Evolutionary conservation across 495 filamentous ascomycete genomes (phyloP).

Genomic region (Aspergillus bertholletiae): DNA sequence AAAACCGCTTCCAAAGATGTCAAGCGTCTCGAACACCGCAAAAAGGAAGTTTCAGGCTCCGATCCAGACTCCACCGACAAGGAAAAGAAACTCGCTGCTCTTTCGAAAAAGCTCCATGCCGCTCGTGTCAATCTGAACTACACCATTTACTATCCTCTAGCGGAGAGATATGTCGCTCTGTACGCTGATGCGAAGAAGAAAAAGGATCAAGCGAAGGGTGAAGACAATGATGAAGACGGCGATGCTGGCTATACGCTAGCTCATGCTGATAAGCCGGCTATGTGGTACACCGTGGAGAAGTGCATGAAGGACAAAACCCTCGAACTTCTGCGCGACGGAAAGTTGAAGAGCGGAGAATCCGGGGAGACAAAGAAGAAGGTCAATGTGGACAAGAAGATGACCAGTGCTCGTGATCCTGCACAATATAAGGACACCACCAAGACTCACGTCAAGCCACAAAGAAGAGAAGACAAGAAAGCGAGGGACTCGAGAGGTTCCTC

Average conservation of each 20-base stretch:
- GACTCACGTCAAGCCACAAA: slow-evolving; percentile 6
- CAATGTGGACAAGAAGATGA: slow-evolving; percentile 7
- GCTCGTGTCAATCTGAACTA: slow-evolving; percentile 85
- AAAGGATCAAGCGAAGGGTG: slow-evolving; percentile 13
- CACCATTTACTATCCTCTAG: slow-evolving; percentile 74
- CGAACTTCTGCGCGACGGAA: slow-evolving; percentile 52
- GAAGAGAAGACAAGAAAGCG: slow-evolving; percentile 12
- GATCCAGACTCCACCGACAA: slow-evolving; percentile 34
- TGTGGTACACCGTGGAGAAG: slow-evolving; percentile 69
- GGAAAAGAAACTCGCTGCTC: slow-evolving; percentile 41
- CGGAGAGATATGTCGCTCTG: slow-evolving; percentile 74
- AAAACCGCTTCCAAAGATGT: slow-evolving; percentile 75
- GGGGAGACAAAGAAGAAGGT: slow-evolving; percentile 9
- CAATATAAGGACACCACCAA: slow-evolving; percentile 7
- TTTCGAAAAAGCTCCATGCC: slow-evolving; percentile 58
- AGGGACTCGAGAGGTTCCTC: slow-evolving; percentile 5
- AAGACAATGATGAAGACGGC: slow-evolving; percentile 9
- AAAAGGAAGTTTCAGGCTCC: slow-evolving; percentile 42
- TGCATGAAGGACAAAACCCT: slow-evolving; percentile 64
- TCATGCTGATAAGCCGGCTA: slow-evolving; percentile 45
- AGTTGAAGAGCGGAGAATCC: slow-evolving; percentile 26
- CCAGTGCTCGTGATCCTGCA: background rate
- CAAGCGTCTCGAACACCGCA: slow-evolving; percentile 49
- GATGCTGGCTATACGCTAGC: slow-evolving; percentile 4
- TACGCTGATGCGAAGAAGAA: slow-evolving; percentile 51